Base-by-base conservation (phyloP, 371 early-diverging fungal genomes). In the Saksenaea oblongispora region DNA sequence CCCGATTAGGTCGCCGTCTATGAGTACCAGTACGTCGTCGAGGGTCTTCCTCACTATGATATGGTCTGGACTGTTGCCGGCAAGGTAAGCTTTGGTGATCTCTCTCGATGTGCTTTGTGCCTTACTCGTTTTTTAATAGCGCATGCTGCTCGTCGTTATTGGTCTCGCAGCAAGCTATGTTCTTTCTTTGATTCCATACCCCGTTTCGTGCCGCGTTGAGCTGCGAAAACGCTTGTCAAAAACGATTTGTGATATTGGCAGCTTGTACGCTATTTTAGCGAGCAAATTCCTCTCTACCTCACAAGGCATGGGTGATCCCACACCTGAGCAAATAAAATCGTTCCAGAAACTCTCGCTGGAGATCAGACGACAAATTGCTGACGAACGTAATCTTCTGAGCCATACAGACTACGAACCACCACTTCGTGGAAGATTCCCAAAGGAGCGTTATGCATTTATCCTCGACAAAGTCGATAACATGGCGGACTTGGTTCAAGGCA, bases 381-480 rank as follows among this genome's bases (percentile, higher is more conserved):
- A 74, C 55, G 80, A 77, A 28, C 65, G 66, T 1, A 67, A 61
- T 3, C 58, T 76, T 1, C 54, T 77, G 24, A 58, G 59, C n/a
- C 67, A 71, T 47, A 36, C 76, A 34, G 47, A 44, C 5, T 80
- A 66, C 60, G 80, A 80, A 28, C 80, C 80, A 3, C 78, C 78
- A 0, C 62, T 80, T 18, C 72, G 76, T 24, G 80, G 80, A 2
- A 64, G 67, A 22, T 80, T 74, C 17, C 80, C 78, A 11, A 44
- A 61, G 1, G 67, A 67, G 17, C 58, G 63, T 9, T 80, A 80
- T 54, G 47, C 53, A 10, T 53, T 26, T 4, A 54, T 80, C 2
- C 35, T 80, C 10, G 74, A 75, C 34, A 70, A 64, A 17, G 76
- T 77, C 15, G 80, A 80, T 37, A 72, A 76, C 60, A 69, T 80